Evolutionary conservation across 2,329 filamentous ascomycete genomes (phyloP), one percentile per base, ranked within the genome.

Genomic region (Oidium heveae): DNA sequence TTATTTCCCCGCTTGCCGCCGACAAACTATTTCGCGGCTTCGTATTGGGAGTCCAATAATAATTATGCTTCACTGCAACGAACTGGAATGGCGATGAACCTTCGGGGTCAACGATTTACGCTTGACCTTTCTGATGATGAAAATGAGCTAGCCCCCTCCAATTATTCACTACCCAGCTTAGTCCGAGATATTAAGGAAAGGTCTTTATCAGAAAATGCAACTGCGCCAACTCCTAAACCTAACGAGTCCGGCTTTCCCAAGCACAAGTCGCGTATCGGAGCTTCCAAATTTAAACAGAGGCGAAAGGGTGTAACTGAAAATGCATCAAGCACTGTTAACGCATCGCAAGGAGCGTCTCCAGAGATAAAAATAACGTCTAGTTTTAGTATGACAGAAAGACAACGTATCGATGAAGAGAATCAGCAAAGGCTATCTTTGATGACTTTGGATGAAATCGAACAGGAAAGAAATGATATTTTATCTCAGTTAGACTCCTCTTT

Each of bases 371-470:
- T 61, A 56, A 55, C 57, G 55, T 57, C 50, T 36, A 61, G 57
- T 41, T 64, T 64, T 57, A 69, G 71, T 44, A 66, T 73, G 12
- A 71, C 74, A 46, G 87, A 94, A 63, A 79, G 77, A 62, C 70
- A 70, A 58, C 72, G 74, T 5, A 96, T 98, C 65, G 84, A 89
- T 62, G 74, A 79, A 60, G 87, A 96, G 66, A 98, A 96, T 63
- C 76, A 70, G 47, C 74, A 79, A 56, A 76, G 76, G 57, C 67
- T 98, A 50, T 80, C 79, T 15, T 71, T 73, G 28, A 95, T 98
- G 91, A 84, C 83, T 1, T 70, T 77, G 0, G 75, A 78, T 39
- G 86, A 95, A 67, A 94, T 96, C 56, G 79, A 84, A 58, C 73
- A 81, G 60, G 87, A 91, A 57, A 77, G 82, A 46, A 73, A 78